Percentiles rank a stretch among this genome's conserved stretches.
Evolutionary conservation across 148 eudicot species (phyloP).

Genomic region (Rhododendron vialii): DNA sequence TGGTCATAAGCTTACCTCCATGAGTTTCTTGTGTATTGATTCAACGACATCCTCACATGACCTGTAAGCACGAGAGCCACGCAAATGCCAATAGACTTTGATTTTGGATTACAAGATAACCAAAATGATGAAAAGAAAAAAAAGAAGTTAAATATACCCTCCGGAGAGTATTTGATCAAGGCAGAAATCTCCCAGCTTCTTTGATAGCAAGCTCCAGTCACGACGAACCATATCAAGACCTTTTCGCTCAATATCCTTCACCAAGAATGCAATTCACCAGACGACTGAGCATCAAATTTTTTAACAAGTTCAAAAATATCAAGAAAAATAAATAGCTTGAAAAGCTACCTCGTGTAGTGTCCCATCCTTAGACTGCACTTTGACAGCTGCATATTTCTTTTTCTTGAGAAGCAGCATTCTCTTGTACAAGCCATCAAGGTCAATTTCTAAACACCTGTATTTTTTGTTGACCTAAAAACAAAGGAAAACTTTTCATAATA

Average conservation of each 20-base stretch:
- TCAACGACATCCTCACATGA: slow-evolving; percentile 98
- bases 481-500: not conserved
- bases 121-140: not conserved
- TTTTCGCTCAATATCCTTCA: slow-evolving; percentile 84
- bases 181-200: slow-evolving; percentile 93
- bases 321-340: slow-evolving; percentile 4
- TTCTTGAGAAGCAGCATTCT: slow-evolving; percentile 97
- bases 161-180: slow-evolving; percentile 89
- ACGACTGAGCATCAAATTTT: not conserved
- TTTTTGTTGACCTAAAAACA: slow-evolving; percentile 76
- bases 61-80: slow-evolving; percentile 38
- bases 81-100: not conserved
- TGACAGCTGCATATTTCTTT: slow-evolving; percentile 98
- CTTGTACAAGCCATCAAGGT: slow-evolving; percentile 91
- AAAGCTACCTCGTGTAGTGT: slow-evolving; percentile 60
- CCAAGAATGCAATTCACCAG: slow-evolving; percentile 10
- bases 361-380: slow-evolving; percentile 75
- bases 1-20: slow-evolving; percentile 48
- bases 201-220: slow-evolving; percentile 96
- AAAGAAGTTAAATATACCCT: slow-evolving; percentile 40
- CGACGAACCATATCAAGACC: slow-evolving; percentile 99
- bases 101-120: not conserved
- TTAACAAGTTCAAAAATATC: slow-evolving; percentile 3
- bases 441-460: slow-evolving; percentile 89
- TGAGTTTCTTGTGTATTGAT: slow-evolving; percentile 74